These are phyloP conservation scores for Fusarium kyushuense DNA, from an alignment of 2,329 filamentous ascomycete species.

Conservation along the genomic window DNA sequence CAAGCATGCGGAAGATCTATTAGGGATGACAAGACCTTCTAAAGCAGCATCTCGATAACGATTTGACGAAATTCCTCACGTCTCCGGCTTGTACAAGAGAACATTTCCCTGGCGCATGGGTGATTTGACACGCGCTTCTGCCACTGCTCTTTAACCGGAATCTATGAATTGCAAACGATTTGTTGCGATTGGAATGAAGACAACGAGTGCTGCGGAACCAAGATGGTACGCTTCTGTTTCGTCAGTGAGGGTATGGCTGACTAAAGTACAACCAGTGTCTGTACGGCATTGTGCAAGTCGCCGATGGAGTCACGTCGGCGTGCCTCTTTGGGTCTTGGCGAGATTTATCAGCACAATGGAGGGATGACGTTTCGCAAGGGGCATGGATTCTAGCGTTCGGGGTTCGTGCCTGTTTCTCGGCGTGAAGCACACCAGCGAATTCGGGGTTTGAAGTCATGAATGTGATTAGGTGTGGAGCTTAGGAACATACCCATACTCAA, in stretches of 20 bases:
- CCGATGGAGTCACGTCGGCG: constrained; percentile 25
- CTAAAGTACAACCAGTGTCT: constrained; percentile 26
- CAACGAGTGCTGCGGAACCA: constrained; percentile 10
- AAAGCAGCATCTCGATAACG: constrained; percentile 20
- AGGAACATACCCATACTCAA: constrained; percentile 10
- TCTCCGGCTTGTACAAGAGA: neutral
- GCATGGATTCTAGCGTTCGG: neutral
- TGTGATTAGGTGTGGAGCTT: constrained; percentile 26
- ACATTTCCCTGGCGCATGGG: neutral
- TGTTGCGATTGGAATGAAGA: constrained; percentile 6
- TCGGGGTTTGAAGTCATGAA: constrained; percentile 28
- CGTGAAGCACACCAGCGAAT: constrained; percentile 27
- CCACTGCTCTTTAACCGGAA: neutral
- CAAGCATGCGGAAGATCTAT: constrained; percentile 74
- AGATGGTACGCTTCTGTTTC: neutral
- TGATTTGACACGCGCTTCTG: neutral
- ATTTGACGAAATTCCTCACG: neutral
- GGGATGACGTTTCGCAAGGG: neutral
- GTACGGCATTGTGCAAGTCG: constrained; percentile 9
- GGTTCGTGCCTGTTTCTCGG: constrained; percentile 24
- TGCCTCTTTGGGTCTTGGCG: constrained; percentile 2
- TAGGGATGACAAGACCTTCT: constrained; percentile 69
- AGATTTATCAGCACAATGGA: constrained; percentile 29
- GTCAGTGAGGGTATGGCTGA: constrained; percentile 11
- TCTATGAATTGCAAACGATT: neutral